A percentile compares a stretch with the other conserved stretches of the same genome.
Conservation (phyloP, 257 asterid species). For the Pogostemon cablin region DNA sequence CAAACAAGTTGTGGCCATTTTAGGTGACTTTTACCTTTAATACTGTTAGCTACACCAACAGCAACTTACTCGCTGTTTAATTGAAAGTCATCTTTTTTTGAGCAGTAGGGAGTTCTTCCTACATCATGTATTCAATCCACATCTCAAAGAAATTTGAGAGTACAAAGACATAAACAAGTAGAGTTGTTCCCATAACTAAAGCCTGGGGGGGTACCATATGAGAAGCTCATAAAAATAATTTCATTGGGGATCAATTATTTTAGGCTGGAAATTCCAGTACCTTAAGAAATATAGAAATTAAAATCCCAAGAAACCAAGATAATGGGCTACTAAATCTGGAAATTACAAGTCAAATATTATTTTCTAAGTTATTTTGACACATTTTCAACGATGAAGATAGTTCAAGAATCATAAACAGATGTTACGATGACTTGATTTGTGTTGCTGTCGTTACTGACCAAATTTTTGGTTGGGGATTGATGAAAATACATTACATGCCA, state of each 20-base stretch:
- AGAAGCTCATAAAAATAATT: neutral
- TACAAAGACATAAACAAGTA: neutral
- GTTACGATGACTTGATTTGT: constrained; percentile 12
- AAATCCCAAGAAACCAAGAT: no score
- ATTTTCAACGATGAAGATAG: no score
- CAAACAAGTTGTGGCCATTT: neutral
- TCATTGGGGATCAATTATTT: neutral
- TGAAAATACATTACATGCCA: constrained; percentile 11
- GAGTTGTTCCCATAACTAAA: neutral
- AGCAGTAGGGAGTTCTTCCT: neutral
- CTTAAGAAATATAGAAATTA: no score
- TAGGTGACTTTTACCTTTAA: neutral
- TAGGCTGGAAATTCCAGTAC: no score
- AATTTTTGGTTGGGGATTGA: constrained; percentile 22
- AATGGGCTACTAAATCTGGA: no score
- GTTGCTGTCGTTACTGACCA: constrained; percentile 19
- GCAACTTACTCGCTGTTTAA: neutral
- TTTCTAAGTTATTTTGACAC: no score
- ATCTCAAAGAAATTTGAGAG: neutral
- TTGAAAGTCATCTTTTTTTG: neutral
- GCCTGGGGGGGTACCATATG: neutral
- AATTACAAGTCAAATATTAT: no score
- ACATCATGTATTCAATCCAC: neutral
- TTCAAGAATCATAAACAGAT: neutral
- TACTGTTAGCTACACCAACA: neutral